Evolutionary conservation across 208 protist genomes (phyloP), one percentile per base, ranked within the genome.

Genomic region (Acanthamoeba sp.): DNA sequence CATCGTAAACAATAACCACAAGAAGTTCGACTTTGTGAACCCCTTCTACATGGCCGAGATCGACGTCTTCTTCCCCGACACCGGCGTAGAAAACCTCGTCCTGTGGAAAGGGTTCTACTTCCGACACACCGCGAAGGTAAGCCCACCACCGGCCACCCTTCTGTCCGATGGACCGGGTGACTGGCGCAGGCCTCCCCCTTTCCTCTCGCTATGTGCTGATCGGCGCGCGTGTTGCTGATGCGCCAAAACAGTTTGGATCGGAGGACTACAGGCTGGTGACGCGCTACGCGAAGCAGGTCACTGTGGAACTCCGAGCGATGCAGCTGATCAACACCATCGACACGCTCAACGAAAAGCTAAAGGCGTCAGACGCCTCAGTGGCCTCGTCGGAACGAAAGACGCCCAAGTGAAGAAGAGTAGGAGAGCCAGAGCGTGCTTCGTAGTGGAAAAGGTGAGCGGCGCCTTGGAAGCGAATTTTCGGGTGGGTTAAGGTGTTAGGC

Each of bases 81-180:
- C 52, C 1, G 80, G 80, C 80, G 45, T 89, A 6, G 80, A 89
- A 40, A 89, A 89, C 45, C 80, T 89, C 29, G 80, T 89, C 29
- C 80, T 89, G 52, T 89, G 80, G 80, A 89, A 89, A 40, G 80
- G 80, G 38, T 89, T 66, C 45, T 89, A 89, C 80, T 89, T 66
- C 80, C 24, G 80, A 34, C 80, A 89, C 42, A 89, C 52, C 24
- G n/a, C 38, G 80, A 89, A 89, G 42, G 80, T 64, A n/a, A n/a
- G 29, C 22, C n/a, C n/a, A 10, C 1, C 0, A 10, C 59, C 59
- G 0, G 0, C 59, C 20, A 1, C 59, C 1, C 59, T 66, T 10
- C 4, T 18, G 2, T 50, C 14, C n/a, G n/a, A n/a, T n/a, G n/a
- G n/a, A n/a, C n/a, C n/a, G n/a, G n/a, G n/a, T n/a, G n/a, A n/a